Percentiles rank a stretch among this genome's conserved stretches.
Evolutionary conservation across 2,329 filamentous ascomycete genomes (phyloP).

Genomic region (Colletotrichum tropicale): DNA sequence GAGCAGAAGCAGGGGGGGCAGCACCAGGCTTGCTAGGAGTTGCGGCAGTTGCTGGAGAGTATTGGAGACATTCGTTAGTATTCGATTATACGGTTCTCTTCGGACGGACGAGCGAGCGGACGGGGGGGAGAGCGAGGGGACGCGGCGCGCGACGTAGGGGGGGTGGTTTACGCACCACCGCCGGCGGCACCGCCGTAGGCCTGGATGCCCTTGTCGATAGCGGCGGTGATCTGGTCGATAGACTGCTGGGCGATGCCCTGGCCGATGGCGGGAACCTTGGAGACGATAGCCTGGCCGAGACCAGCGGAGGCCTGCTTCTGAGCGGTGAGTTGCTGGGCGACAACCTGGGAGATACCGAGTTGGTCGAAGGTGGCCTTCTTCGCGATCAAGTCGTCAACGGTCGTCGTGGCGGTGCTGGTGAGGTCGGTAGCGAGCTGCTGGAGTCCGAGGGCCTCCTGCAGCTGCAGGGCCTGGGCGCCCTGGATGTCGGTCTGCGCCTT

Average conservation of each 20-base stretch:
- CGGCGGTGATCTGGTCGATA: constrained; percentile 25
- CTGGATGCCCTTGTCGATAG: constrained; percentile 24
- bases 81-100: neutral
- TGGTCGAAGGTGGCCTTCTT: constrained; percentile 30
- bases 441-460: constrained; percentile 25
- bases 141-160: neutral
- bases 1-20: neutral
- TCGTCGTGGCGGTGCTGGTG: constrained; percentile 21
- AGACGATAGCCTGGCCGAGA: constrained; percentile 26
- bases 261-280: constrained; percentile 29
- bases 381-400: constrained; percentile 21
- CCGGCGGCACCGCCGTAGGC: neutral
- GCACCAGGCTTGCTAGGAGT: neutral
- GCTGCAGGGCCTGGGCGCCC: constrained; percentile 23
- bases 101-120: neutral
- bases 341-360: constrained; percentile 26
- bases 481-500: constrained; percentile 27
- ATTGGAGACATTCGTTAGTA: neutral
- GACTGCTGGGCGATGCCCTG: constrained; percentile 28
- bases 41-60: neutral
- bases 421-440: constrained; percentile 23
- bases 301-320: constrained; percentile 22
- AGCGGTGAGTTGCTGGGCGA: constrained; percentile 23
- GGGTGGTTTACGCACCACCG: constrained; percentile 12
- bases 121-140: neutral